A percentile compares a stretch with the other conserved stretches of the same genome.
Evolutionary conservation across 495 filamentous ascomycete species (phyloP).

Genomic region (Halenospora varia): DNA sequence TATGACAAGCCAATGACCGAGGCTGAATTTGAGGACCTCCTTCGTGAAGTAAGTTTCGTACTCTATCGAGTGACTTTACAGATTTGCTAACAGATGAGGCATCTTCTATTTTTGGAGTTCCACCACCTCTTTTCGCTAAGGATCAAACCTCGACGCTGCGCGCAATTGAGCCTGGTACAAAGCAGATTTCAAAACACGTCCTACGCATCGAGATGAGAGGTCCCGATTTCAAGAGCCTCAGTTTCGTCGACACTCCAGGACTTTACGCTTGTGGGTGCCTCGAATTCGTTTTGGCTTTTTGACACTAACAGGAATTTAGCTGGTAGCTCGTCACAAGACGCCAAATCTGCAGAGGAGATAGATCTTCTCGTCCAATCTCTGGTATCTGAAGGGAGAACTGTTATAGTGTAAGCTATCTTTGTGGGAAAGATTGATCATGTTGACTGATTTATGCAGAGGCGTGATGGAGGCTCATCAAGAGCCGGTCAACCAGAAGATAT

Average conservation of each 20-base stretch:
- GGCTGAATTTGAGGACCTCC: not conserved
- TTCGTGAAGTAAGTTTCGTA: not conserved
- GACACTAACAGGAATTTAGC: not conserved
- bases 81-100: not conserved
- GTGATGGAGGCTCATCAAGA: not conserved
- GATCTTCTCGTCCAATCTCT: not conserved
- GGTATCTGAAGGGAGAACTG: not conserved
- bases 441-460: not conserved
- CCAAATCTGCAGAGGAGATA: not conserved
- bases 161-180: not conserved
- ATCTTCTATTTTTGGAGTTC: not conserved
- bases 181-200: not conserved
- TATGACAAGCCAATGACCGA: not conserved
- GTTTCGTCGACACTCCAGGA: conserved; percentile 5
- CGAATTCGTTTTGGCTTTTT: not conserved
- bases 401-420: not conserved
- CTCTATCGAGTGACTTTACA: not conserved
- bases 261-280: not conserved
- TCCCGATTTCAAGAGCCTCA: conserved; percentile 2
- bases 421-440: not conserved
- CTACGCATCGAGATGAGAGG: conserved; percentile 5
- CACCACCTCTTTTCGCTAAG: not conserved
- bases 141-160: not conserved
- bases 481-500: not conserved
- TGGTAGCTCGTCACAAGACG: not conserved